Base-by-base conservation (phyloP, 1,139 yeast species). In the Debaryomycetaceae sp. region DNA sequence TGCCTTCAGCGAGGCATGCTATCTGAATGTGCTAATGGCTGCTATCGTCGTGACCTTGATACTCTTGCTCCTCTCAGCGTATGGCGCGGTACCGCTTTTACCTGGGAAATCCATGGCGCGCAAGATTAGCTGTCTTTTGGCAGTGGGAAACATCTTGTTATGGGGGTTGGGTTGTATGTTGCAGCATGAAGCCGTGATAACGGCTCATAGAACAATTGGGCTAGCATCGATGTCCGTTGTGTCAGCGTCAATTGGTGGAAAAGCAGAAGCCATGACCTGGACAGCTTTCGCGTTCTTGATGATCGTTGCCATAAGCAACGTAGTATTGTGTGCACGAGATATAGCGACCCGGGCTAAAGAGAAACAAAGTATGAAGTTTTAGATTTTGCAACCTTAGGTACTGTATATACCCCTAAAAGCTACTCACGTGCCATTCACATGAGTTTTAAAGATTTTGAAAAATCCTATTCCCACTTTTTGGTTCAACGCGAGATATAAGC, bases 151-250 rank as follows among this genome's bases (percentile, higher is more conserved):
- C 41, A 66, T 75, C 24, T 53, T 83, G 8, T 45, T 83, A 4
- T 83, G 89, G 87, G 87, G 87, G 0, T 62, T 83, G 39, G 89
- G 89, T 0, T 74, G 88, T 1, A 81, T 84, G 77, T 75, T 88
- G 69, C 76, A 77, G 42, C 83, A 82, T 51, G 83, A 83, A 40
- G 87, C 87, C 0, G 72, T 75, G 0, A 67, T 66, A 37, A 68
- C 85, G 0, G 72, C 79, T 4, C 53, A 60, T 3, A 55, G 59
- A 6, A 57, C 83, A 41, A 72, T 81, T 1, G 69, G 72, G 1
- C 63, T 68, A 1, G 73, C 87, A 3, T 81, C 87, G 34, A 69
- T 81, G 72, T 62, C 72, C 0, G 68, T 80, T 4, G 57, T 84
- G 0, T 43, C 55, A 6, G 80, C 77, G 0, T 53, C 58, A 5